Percentiles rank a stretch among this genome's conserved stretches.
These are phyloP conservation scores for Mortierella sp. DNA, from an alignment of 371 early-diverging fungal genomes.

Conservation along the genomic window DNA sequence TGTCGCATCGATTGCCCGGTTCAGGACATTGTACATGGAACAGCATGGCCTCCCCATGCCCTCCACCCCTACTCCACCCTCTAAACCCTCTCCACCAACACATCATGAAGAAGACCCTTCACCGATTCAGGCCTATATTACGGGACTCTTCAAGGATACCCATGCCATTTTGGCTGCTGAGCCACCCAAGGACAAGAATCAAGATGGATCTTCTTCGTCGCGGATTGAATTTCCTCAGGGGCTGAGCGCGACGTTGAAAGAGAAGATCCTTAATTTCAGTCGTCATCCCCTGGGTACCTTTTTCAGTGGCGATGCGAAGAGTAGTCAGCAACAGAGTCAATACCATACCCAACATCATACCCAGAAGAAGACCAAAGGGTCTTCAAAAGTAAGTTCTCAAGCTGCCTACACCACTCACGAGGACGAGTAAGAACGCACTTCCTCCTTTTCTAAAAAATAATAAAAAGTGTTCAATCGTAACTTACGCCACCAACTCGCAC, in stretches of 20 bases:
- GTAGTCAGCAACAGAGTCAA: neutral
- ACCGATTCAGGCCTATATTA: neutral
- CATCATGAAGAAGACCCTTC: neutral
- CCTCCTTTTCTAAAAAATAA: neutral
- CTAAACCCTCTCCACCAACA: neutral
- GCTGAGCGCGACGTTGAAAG: neutral
- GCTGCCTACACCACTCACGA: neutral
- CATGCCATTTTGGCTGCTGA: neutral
- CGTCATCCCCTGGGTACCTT: neutral
- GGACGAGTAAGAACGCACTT: neutral
- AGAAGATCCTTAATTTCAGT: neutral
- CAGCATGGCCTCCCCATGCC: slow-evolving; percentile 4
- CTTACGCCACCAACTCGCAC: neutral
- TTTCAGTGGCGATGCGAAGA: neutral
- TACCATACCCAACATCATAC: slow-evolving; percentile 7
- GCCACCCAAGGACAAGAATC: neutral
- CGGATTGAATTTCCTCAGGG: neutral
- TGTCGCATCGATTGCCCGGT: slow-evolving; percentile 73
- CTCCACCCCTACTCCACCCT: neutral
- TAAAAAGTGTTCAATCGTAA: neutral
- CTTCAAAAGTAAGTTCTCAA: neutral
- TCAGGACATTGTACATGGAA: slow-evolving; percentile 77
- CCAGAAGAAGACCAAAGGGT: neutral
- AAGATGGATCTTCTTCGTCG: neutral
- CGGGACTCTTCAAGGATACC: neutral